Evolutionary conservation across 1,284 basidiomycete genomes (phyloP).

Genomic region (Ceratobasidium sp.): DNA sequence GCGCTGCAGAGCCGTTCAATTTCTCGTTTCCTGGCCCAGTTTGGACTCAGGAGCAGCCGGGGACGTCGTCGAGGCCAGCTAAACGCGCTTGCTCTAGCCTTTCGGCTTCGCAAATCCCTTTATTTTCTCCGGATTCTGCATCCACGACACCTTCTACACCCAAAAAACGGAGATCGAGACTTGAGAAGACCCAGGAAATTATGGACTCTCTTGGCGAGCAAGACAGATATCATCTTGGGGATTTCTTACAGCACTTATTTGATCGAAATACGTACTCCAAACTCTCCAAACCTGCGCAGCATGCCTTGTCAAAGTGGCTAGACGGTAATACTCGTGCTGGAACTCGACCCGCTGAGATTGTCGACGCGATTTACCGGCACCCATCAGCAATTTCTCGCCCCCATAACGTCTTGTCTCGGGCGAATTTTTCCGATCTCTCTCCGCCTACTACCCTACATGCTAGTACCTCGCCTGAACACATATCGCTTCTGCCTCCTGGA

Average conservation of each 20-base stretch:
- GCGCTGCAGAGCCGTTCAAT: too few species aligned
- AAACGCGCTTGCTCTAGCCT: too few species aligned
- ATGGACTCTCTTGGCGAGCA: not conserved
- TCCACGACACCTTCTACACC: too few species aligned
- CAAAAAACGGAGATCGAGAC: too few species aligned
- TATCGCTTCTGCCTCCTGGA: not conserved
- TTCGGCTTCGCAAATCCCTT: too few species aligned
- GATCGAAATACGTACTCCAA: not conserved
- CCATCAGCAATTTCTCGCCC: not conserved
- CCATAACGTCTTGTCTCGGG: not conserved
- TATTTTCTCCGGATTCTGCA: too few species aligned
- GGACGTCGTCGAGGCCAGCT: too few species aligned
- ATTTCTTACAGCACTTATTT: not conserved
- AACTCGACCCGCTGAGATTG: slow-evolving; percentile 18
- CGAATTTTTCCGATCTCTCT: not conserved
- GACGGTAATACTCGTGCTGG: not conserved
- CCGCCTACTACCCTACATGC: not conserved
- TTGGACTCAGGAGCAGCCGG: too few species aligned
- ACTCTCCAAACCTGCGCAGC: not conserved
- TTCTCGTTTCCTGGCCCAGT: too few species aligned
- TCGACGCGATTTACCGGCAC: not conserved
- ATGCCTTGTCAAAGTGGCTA: not conserved
- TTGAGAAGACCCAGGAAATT: not conserved
- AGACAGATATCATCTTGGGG: not conserved
- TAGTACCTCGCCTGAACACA: not conserved